phyloP scores from a whole-genome alignment of 2,329 filamentous ascomycete genomes.

The Colletotrichum phormii region DNA sequence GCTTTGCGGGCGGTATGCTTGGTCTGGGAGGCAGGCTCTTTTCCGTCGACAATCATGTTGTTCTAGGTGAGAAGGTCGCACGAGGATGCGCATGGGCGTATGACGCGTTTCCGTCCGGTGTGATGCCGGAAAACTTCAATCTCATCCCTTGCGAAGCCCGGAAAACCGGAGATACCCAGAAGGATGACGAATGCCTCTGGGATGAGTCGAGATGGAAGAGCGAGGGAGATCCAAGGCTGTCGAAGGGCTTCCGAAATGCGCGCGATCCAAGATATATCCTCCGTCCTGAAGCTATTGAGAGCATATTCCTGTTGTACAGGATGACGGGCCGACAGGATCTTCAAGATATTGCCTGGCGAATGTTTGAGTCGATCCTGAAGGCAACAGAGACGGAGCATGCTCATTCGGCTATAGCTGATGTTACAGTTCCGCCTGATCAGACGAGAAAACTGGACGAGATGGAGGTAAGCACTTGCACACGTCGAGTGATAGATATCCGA shows the following conservation, averaged over 20 bases:
- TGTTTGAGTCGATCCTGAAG: slow-evolving; percentile 60
- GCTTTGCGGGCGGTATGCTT: slow-evolving; percentile 63
- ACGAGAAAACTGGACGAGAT: slow-evolving; percentile 52
- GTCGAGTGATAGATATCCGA: slow-evolving; percentile 34
- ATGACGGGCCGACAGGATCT: slow-evolving; percentile 60
- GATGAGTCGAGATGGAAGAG: slow-evolving; percentile 43
- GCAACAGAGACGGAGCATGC: slow-evolving; percentile 59
- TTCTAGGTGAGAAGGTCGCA: slow-evolving; percentile 56
- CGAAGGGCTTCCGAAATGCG: slow-evolving; percentile 71
- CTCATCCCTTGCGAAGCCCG: slow-evolving; percentile 51
- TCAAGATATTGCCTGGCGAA: slow-evolving; percentile 64
- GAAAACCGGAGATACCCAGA: slow-evolving; percentile 6
- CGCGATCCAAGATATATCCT: slow-evolving; percentile 62
- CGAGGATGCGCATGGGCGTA: slow-evolving; percentile 66
- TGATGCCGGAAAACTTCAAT: slow-evolving; percentile 64
- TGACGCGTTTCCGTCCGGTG: slow-evolving; percentile 56
- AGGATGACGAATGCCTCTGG: slow-evolving; percentile 59
- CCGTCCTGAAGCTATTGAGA: slow-evolving; percentile 64
- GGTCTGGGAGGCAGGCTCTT: slow-evolving; percentile 61
- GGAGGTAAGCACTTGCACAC: slow-evolving; percentile 43
- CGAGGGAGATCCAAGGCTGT: slow-evolving; percentile 41
- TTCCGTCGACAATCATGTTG: slow-evolving; percentile 53
- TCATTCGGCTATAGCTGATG: slow-evolving; percentile 60
- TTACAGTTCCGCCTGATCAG: slow-evolving; percentile 62
- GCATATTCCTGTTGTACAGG: slow-evolving; percentile 65